Evolutionary conservation across 1,284 basidiomycete genomes (phyloP).

Genomic region (Leccinum huronense): DNA sequence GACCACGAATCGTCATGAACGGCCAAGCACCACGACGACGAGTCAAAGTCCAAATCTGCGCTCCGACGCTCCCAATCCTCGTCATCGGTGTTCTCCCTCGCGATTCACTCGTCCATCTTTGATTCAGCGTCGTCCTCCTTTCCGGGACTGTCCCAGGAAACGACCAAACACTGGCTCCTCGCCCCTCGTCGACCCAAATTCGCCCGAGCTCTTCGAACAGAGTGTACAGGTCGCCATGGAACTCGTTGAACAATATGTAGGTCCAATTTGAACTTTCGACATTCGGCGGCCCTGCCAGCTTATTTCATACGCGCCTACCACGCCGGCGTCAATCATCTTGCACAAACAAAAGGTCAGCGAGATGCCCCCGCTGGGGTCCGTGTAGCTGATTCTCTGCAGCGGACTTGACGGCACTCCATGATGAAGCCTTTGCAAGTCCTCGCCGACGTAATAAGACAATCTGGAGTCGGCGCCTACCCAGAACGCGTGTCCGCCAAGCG

Average conservation of each 20-base stretch:
- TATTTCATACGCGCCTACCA: conserved; percentile 36
- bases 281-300: not conserved
- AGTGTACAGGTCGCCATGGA: conserved; percentile 35
- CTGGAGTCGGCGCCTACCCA: not conserved
- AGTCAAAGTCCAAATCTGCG: conserved; percentile 91
- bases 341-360: conserved; percentile 42
- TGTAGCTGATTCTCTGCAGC: conserved; percentile 19
- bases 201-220: conserved; percentile 45
- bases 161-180: not conserved
- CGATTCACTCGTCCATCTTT: conserved; percentile 15
- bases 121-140: conserved; percentile 10
- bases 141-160: not conserved
- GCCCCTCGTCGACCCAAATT: conserved; percentile 40
- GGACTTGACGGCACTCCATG: not conserved
- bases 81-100: too few species aligned
- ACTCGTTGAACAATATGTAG: conserved; percentile 42
- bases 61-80: too few species aligned
- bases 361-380: not conserved
- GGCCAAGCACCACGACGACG: conserved; percentile 93
- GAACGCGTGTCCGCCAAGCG: conserved; percentile 11
- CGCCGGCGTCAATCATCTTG: conserved; percentile 34
- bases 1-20: conserved; percentile 55
- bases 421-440: conserved; percentile 38
- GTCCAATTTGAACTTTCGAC: conserved; percentile 13
- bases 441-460: conserved; percentile 24